A percentile compares a stretch with the other conserved stretches of the same genome.
Evolutionary conservation across 495 filamentous ascomycete species (phyloP).

Genomic region (Pyrenula massariospora): DNA sequence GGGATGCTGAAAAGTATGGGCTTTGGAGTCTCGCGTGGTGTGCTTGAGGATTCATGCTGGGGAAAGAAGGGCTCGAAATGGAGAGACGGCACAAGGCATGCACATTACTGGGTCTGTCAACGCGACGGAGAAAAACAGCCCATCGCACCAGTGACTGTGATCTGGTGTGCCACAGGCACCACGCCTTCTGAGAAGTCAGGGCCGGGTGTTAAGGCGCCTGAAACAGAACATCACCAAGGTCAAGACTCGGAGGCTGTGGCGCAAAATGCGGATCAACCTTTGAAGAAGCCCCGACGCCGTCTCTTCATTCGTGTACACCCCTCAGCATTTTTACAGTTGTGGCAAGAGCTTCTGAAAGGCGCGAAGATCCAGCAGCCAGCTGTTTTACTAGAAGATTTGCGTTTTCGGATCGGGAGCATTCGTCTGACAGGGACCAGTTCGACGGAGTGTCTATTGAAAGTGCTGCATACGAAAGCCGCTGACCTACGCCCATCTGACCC

Average conservation of each 20-base stretch:
- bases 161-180: slow-evolving; percentile 42
- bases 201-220: background rate
- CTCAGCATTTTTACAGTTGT: slow-evolving; percentile 74
- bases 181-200: background rate
- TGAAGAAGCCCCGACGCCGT: slow-evolving; percentile 39
- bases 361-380: slow-evolving; percentile 60
- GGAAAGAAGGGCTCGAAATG: slow-evolving; percentile 56
- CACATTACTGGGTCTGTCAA: slow-evolving; percentile 56
- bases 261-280: slow-evolving; percentile 16
- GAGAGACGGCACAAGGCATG: slow-evolving; percentile 57
- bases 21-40: slow-evolving; percentile 15
- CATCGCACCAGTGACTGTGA: slow-evolving; percentile 66
- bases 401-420: slow-evolving; percentile 92
- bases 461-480: slow-evolving; percentile 37
- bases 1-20: slow-evolving; percentile 50
- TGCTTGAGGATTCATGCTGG: slow-evolving; percentile 48
- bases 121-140: slow-evolving; percentile 34
- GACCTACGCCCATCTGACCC: slow-evolving; percentile 25
- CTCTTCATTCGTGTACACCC: slow-evolving; percentile 75
- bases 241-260: slow-evolving; percentile 1
- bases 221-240: background rate
- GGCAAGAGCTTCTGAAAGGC: slow-evolving; percentile 60
- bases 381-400: slow-evolving; percentile 74
- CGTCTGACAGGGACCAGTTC: slow-evolving; percentile 76
- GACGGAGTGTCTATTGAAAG: slow-evolving; percentile 65